Evolutionary conservation across 2,329 filamentous ascomycete genomes (phyloP), one percentile per base, ranked within the genome.

Genomic region (Lachnellula occidentalis): DNA sequence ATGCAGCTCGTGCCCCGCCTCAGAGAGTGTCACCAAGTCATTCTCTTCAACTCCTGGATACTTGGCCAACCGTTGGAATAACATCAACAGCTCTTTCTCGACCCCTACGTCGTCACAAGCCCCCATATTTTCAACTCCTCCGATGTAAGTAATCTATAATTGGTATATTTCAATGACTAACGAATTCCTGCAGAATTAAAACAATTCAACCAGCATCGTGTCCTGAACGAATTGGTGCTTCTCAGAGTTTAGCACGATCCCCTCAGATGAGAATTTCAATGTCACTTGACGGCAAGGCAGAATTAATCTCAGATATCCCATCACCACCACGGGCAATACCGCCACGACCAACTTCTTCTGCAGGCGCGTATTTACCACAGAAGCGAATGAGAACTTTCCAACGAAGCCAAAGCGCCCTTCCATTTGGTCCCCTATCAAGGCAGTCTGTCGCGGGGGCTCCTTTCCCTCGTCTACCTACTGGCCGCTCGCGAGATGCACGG

Each of bases 231-330:
- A 57, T 67, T 42, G 55, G 58, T 31, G 53, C 36, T 17, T 48
- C 60, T 17, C 55, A 53, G 42, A 47, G 43, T n/a, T 57, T 58
- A 17, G 58, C 60, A 8, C 57, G 63, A 34, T 48, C 62, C 34
- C 61, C 67, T n/a, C 57, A 61, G 36, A 79, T 95, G 54, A 85
- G 90, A 48, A 78, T 96, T 27, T 90, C 89, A 1, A 83, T 94
- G 66, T 94, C 90, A 17, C 79, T 92, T 34, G 90, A 96, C 66
- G 92, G 92, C 61, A 92, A 92, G 67, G 92, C 92, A n/a, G 87
- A 92, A 65, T 78, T 96, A 50, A 82, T 92, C 21, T 83, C 81
- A 15, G 77, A 86, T 52, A 79, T 86, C 58, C 82, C 86, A 59
- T 77, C 79, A 2, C 89, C 87, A 1, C 86, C 83, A 50, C 81